Evolutionary conservation across 805 yeast genomes (phyloP), one percentile per base, ranked within the genome.

Genomic region (Saturnispora zaruensis): DNA sequence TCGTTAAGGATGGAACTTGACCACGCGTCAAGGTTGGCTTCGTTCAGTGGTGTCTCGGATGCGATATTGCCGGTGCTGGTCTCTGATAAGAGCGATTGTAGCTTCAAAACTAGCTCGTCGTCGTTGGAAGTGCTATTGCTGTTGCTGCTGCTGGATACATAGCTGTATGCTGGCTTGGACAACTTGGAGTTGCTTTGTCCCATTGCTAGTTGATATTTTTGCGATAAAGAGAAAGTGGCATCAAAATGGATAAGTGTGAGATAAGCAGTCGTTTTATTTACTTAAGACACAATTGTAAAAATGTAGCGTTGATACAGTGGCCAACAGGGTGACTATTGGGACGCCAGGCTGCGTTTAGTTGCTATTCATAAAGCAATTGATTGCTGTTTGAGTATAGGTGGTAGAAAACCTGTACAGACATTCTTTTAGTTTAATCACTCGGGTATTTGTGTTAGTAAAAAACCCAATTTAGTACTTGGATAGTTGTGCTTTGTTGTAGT

Each of bases 1-100:
- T 74, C 75, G 3, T 73, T 52, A 6, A 68, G 55, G 45, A 79
- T 65, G 1, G 67, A 68, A 1, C 63, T 50, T 55, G 77, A 75
- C 84, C 84, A 79, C 3, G 59, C 52, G 11, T 55, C 52, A 40
- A 78, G 66, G 36, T 66, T 58, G 13, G 57, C 53, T 5, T 60
- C 54, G 13, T 63, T 53, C 37, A 73, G 61, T 14, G 78, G 73
- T 41, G 59, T 52, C 9, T 47, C 46, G 8, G 50, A 50, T 3
- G 51, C 20, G 16, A 30, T 23, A 42, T 24, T 28, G 33, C 6
- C n/a, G 11, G 32, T 28, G 21, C 48, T 28, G 20, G 38, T 23
- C 2, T 23, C 49, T 2, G 24, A 16, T 14, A 63, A 48, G 40
- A 64, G 33, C 25, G 51, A 53, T 50, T 65, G 68, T n/a, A 65